Evolutionary conservation across 768 basidiomycete species (phyloP).

Genomic region (Termitomyces sp.): DNA sequence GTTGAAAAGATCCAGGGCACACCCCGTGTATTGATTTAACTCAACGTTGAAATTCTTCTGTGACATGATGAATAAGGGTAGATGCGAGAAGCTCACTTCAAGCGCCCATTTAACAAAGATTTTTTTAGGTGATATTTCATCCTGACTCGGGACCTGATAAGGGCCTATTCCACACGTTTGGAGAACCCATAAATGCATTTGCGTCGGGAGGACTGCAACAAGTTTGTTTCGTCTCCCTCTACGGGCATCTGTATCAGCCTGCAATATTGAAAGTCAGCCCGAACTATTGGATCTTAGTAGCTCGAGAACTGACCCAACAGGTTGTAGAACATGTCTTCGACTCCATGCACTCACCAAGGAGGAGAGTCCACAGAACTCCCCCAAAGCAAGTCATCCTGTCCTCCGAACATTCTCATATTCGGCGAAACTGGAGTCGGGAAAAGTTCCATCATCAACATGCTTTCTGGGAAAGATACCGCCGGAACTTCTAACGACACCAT

Average conservation of each 20-base stretch:
- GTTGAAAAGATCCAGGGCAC: too few relatives aligned
- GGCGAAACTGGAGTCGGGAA: not conserved
- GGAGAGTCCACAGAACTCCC: not conserved
- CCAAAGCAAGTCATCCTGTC: not conserved
- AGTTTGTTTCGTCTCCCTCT: not conserved
- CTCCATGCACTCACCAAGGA: not conserved
- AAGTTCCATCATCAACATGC: not conserved
- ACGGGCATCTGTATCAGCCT: not conserved
- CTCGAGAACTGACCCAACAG: not conserved
- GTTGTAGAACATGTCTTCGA: not conserved
- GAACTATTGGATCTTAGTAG: not conserved
- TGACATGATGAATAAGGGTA: not conserved
- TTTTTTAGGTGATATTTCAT: not conserved
- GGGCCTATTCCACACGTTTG: not conserved
- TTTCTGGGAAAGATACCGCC: not conserved
- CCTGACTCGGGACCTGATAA: not conserved
- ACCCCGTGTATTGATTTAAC: not conserved
- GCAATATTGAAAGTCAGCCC: not conserved
- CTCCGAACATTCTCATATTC: not conserved
- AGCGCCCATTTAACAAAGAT: not conserved
- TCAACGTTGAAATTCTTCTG: not conserved
- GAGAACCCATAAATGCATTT: not conserved
- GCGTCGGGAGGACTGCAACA: not conserved
- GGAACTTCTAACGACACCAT: not conserved
- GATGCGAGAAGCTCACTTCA: not conserved